Percentiles rank a stretch among this genome's conserved stretches.
Conservation (phyloP, 805 yeast genomes). For the Yamadazyma phyllophila region DNA sequence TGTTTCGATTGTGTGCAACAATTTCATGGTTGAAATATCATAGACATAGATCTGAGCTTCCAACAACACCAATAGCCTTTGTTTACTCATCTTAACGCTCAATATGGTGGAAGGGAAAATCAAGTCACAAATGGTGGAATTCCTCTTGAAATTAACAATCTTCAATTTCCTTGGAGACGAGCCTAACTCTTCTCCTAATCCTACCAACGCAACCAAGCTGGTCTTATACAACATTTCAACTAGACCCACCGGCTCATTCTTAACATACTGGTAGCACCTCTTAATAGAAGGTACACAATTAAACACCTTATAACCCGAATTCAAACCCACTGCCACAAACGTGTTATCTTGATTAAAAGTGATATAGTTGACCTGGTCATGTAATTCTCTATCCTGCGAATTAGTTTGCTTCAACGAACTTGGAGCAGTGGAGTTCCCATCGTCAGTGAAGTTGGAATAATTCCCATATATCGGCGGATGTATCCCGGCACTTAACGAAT, state of each 20-base stretch:
- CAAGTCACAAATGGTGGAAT: conserved; percentile 42
- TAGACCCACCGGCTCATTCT: conserved; percentile 57
- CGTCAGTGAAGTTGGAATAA: conserved; percentile 11
- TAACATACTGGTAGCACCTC: conserved; percentile 31
- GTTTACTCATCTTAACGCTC: conserved; percentile 35
- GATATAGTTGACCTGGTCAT: conserved; percentile 36
- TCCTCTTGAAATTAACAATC: conserved; percentile 78
- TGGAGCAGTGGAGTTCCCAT: conserved; percentile 17
- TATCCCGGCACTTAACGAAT: conserved; percentile 13
- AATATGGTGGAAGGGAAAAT: conserved; percentile 42
- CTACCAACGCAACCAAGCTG: conserved; percentile 80
- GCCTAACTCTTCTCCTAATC: conserved; percentile 67
- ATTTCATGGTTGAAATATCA: conserved; percentile 39
- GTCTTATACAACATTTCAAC: conserved; percentile 92
- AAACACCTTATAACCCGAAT: conserved; percentile 66
- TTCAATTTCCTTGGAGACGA: conserved; percentile 79
- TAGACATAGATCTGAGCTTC: conserved; percentile 46
- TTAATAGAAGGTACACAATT: conserved; percentile 59
- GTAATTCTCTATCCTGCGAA: conserved; percentile 10
- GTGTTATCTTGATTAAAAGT: conserved; percentile 85
- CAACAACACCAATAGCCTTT: conserved; percentile 35
- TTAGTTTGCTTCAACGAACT: conserved; percentile 14
- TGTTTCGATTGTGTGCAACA: conserved; percentile 45
- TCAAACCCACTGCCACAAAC: conserved; percentile 75
- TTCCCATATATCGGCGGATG: conserved; percentile 12